Base-by-base conservation (phyloP, 306 rosid genomes). In the Lablab purpureus region DNA sequence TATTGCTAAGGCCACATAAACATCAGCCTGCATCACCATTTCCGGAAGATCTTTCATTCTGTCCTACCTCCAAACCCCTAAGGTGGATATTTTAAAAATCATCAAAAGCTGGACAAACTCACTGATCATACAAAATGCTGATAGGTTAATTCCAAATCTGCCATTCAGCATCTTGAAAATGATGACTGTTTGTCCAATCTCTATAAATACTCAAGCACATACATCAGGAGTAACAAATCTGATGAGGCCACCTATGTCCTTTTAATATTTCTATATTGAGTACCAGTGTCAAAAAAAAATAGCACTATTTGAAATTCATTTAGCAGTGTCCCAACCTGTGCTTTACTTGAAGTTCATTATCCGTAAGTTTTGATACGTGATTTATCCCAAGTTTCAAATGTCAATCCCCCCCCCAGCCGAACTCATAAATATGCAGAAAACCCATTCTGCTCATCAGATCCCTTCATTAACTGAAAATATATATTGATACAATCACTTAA, bases 11-110 rank as follows among this genome's bases (percentile, higher is more conserved):
- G 1, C 43, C 11, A 9, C 43, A 37, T 37, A 37, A 37, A 37
- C 43, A 37, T 8, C 43, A 37, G 11, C 43, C 43, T 37, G 43
- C 43, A 37, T 8, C 43, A 37, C 11, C 43, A 2, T 37, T 37
- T 10, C 12, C 45, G 2, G 2, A 40, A 40, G 45, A 45, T 45
- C n/a, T 69, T 78, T 34, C 71, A 41, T n/a, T 58, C 51, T 51
- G 69, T 69, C 37, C 25, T 78, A 52, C 75, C 7, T 6, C 77
- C 47, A 69, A 78, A 55, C 56, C 68, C 71, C 13, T 66, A 51
- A 22, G 65, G 32, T 77, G 41, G 52, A 77, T 70, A 65, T n/a
- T 52, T 51, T 30, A 22, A 67, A 67, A 67, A 14, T 43, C 5
- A 25, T 77, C 45, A 36, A 65, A 52, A 66, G 22, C 34, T 71